Percentiles rank a stretch among this genome's conserved stretches.
Conservation (phyloP, 768 basidiomycete genomes). For the Hypholoma fasciculare region DNA sequence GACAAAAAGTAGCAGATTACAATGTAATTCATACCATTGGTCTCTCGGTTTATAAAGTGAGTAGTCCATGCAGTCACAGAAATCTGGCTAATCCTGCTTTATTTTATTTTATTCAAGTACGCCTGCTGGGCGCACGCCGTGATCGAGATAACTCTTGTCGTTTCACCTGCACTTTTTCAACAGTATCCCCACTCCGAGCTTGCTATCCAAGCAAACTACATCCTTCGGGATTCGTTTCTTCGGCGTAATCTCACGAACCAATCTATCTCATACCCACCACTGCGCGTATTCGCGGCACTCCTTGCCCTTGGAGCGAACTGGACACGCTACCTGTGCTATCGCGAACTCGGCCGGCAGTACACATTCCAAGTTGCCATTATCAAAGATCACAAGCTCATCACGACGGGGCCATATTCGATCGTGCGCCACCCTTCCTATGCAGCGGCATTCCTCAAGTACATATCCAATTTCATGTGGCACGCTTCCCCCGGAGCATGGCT, state of each 20-base stretch:
- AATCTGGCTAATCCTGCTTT: not conserved
- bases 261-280: not conserved
- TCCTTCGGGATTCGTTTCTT: not conserved
- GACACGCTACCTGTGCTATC: conserved; percentile 38
- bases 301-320: not conserved
- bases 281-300: not conserved
- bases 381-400: conserved; percentile 25
- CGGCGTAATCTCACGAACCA: too few species aligned
- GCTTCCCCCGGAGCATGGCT: conserved; percentile 8
- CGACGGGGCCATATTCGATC: conserved; percentile 28
- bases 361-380: conserved; percentile 38
- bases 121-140: not conserved
- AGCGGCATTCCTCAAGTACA: not conserved
- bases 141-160: not conserved
- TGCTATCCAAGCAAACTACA: not conserved
- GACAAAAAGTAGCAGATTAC: not conserved
- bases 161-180: not conserved
- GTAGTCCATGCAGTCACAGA: too few species aligned
- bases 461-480: conserved; percentile 2
- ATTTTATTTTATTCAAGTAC: not conserved
- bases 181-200: not conserved
- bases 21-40: not conserved
- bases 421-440: conserved; percentile 36
- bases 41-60: not conserved
- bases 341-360: conserved; percentile 34